Base-by-base conservation (phyloP, 176 grass and related monocot genomes). In the Paspalum vaginatum region DNA sequence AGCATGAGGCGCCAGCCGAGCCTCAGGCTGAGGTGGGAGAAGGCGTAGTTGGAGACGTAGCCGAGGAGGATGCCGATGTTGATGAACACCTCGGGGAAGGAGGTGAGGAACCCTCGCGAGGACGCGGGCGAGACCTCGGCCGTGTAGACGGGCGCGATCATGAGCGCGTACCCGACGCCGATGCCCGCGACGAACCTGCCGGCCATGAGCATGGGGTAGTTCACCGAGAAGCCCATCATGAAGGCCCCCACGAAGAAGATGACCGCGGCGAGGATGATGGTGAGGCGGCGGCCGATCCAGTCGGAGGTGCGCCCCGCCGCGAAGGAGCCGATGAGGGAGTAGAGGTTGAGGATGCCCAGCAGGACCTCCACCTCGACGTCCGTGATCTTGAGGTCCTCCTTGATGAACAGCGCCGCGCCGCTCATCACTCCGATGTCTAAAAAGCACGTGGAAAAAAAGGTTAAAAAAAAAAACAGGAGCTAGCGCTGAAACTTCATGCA, bases 201-300 rank as follows among this genome's bases (percentile, higher is more conserved):
- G 14, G 67, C 67, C 67, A 70, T 70, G 6, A 70, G 67, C 67
- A 70, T 70, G 1, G 44, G 67, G 67, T 70, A 70, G 67, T 70
- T 70, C 0, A 70, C 67, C 1, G 67, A 70, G 67, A 70, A 70
- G 67, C 67, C 67, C 67, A 70, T 70, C 67, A 70, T 70, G 43
- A 70, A 70, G 67, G 67, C 67, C 2, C 67, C 67, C 2, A 48
- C 43, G 43, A 70, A 70, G 67, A 70, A 70, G 67, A 70, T 70
- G 67, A 70, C 67, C 12, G 67, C 67, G 2, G 67, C 67, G 6
- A 70, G 43, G 67, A 70, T 70, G 67, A 70, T 70, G 43, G 67
- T 70, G 43, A 70, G 67, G 27, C 83, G 87, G 45, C 87, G 74
- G 15, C 74, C 74, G 56, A 77, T 61, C 74, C 74, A 77, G 56